phyloP scores from a whole-genome alignment of 1,139 yeast species.

The Yamadazyma triangularis region DNA sequence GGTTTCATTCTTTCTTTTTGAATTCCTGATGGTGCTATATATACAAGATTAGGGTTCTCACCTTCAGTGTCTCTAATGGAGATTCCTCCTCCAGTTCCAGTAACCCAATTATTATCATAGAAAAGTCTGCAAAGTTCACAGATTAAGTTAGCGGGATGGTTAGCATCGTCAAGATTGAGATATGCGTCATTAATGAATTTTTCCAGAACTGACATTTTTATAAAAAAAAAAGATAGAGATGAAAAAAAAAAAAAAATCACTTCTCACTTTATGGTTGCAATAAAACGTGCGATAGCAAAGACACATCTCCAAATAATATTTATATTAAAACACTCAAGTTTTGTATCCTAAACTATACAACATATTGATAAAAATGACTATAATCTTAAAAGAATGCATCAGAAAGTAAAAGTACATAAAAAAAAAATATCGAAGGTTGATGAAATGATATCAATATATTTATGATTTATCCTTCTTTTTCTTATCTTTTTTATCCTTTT shows the following conservation, averaged over 20 bases:
- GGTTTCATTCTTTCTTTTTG: constrained; percentile 88
- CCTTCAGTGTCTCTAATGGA: constrained; percentile 62
- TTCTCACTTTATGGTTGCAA: no score
- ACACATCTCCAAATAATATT: constrained; percentile 1
- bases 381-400: not conserved
- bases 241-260: no score
- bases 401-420: constrained; percentile 2
- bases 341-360: constrained; percentile 7
- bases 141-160: constrained; percentile 81
- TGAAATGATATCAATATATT: constrained; percentile 8
- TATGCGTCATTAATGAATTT: constrained; percentile 8
- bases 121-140: constrained; percentile 77
- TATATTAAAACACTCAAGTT: constrained; percentile 1
- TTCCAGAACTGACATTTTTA: not conserved
- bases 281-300: constrained; percentile 1
- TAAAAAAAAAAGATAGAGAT: no score
- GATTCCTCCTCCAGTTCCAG: constrained; percentile 96
- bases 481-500: constrained; percentile 30
- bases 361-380: constrained; percentile 3
- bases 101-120: constrained; percentile 84
- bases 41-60: constrained; percentile 46
- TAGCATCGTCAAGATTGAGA: constrained; percentile 36
- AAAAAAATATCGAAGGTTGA: constrained; percentile 1
- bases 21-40: constrained; percentile 91
- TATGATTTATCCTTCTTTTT: not conserved